Conservation (phyloP, 306 rosid species). For the Abrus pulchellus region DNA sequence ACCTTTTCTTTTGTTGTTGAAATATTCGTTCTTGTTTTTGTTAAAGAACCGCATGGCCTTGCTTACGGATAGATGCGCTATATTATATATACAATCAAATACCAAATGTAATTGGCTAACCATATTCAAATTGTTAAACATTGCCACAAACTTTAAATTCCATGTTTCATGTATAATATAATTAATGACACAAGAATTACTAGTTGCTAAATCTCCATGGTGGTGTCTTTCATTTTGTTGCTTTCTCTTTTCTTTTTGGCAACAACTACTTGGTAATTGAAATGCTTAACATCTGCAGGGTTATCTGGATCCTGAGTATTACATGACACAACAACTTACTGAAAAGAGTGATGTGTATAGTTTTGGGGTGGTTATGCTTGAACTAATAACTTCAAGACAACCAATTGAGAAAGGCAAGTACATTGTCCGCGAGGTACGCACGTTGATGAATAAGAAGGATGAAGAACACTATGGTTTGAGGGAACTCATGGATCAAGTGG, state of each 20-base stretch:
- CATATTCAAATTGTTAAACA: slow-evolving; percentile 20
- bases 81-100: background rate
- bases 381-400: slow-evolving; percentile 78
- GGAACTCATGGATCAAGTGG: slow-evolving; percentile 71
- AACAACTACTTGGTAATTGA: slow-evolving; percentile 18
- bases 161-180: too few relatives aligned
- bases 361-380: slow-evolving; percentile 93
- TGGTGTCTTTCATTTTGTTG: background rate
- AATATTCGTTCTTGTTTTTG: slow-evolving; percentile 34
- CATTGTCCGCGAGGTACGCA: slow-evolving; percentile 75
- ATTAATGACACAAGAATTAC: background rate
- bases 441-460: slow-evolving; percentile 60
- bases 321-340: slow-evolving; percentile 90
- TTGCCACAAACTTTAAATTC: slow-evolving; percentile 7
- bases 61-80: background rate
- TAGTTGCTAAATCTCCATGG: background rate
- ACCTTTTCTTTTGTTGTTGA: slow-evolving; percentile 10
- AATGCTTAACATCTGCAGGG: slow-evolving; percentile 67
- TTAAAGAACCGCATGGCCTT: background rate
- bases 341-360: slow-evolving; percentile 96
- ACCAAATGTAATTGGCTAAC: background rate
- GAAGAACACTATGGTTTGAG: slow-evolving; percentile 72
- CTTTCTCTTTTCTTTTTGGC: background rate
- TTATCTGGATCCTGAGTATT: slow-evolving; percentile 93
- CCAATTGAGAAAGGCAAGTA: slow-evolving; percentile 93